Conservation (phyloP, 805 yeast genomes). For the Schizosaccharomyces cryophilus region DNA sequence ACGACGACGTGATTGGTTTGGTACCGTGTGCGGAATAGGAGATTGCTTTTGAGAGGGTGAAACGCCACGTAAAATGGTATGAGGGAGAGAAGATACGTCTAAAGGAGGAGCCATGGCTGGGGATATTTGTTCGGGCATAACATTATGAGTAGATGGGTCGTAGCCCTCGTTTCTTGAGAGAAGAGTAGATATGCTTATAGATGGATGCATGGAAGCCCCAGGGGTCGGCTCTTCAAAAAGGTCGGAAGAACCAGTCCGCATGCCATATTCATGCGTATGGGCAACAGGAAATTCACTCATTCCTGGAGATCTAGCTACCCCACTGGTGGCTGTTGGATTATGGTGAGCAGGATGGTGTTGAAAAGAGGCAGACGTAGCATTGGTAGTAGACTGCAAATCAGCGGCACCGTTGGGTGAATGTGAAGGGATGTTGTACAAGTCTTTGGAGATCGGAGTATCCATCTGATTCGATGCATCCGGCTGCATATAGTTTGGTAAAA, state of each 20-base stretch:
- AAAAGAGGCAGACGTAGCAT: neutral
- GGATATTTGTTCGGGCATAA: neutral
- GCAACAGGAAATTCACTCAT: no score
- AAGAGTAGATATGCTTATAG: neutral
- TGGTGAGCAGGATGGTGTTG: neutral
- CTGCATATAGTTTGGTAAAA: neutral
- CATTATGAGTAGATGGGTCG: neutral
- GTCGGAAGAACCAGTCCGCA: neutral
- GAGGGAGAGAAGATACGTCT: neutral
- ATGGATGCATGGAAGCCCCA: neutral
- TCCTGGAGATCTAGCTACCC: neutral
- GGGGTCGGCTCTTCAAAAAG: neutral
- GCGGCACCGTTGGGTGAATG: neutral
- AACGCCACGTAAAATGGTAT: neutral
- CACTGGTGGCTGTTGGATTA: neutral
- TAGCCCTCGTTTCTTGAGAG: neutral
- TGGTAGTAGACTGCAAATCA: neutral
- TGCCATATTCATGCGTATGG: no score
- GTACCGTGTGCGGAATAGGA: neutral
- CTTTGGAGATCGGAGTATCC: neutral
- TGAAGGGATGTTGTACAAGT: neutral
- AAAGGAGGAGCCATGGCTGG: neutral
- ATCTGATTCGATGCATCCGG: neutral
- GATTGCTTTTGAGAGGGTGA: neutral
- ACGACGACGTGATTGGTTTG: neutral